Conservation (phyloP, 2,329 filamentous ascomycete genomes). For the Aspergillus sp. region DNA sequence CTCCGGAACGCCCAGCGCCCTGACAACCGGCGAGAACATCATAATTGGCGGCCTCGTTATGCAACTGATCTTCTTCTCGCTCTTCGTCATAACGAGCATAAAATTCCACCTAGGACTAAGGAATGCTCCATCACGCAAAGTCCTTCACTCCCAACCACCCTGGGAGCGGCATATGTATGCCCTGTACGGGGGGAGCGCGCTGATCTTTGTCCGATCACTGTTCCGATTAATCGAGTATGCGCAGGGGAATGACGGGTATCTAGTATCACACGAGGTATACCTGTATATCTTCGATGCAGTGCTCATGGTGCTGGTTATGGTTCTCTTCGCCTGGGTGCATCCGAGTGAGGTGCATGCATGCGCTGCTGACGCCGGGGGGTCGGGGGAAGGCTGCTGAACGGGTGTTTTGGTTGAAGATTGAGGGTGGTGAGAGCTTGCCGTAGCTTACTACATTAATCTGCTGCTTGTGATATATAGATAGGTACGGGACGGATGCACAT, state of each 20-base stretch:
- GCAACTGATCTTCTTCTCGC: slow-evolving; percentile 18
- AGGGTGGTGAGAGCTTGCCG: background rate
- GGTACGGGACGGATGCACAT: no score
- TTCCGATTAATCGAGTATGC: background rate
- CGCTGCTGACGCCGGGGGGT: background rate
- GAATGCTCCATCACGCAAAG: background rate
- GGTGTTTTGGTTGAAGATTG: background rate
- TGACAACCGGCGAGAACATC: slow-evolving; percentile 14
- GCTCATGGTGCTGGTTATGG: background rate
- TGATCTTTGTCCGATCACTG: background rate
- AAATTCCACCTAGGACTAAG: slow-evolving; percentile 7
- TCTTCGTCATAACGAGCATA: slow-evolving; percentile 5
- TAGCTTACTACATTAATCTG: no score
- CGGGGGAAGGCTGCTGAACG: background rate
- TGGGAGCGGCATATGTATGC: background rate
- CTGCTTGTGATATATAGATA: no score
- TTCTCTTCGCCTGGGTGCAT: background rate
- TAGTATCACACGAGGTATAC: background rate
- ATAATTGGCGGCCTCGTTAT: slow-evolving; percentile 16
- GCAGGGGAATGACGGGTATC: background rate
- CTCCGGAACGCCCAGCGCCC: background rate
- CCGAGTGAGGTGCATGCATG: background rate
- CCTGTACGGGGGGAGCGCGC: background rate
- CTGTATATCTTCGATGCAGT: background rate
- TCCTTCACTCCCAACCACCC: background rate